These are phyloP conservation scores for Vigna angularis DNA, from an alignment of 306 rosid genomes.

Conservation along the genomic window DNA sequence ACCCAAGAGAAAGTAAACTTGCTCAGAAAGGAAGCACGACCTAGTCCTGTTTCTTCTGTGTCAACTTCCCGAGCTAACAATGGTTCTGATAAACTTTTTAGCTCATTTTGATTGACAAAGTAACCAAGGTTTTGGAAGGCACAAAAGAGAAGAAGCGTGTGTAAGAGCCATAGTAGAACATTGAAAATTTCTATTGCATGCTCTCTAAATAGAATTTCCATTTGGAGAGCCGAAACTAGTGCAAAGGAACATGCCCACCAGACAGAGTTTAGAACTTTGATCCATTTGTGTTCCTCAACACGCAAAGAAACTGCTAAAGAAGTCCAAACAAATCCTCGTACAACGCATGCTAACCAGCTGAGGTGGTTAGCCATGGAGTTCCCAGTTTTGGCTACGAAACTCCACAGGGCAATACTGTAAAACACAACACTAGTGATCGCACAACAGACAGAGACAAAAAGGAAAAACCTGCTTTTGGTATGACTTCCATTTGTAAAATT, in stretches of 20 bases:
- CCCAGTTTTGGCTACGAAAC: slow-evolving; percentile 39
- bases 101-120: slow-evolving; percentile 19
- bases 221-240: slow-evolving; percentile 48
- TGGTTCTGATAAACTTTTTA: slow-evolving; percentile 7
- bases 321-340: slow-evolving; percentile 59
- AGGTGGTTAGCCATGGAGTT: not conserved
- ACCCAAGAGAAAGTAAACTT: slow-evolving; percentile 71
- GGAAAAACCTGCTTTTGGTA: slow-evolving; percentile 38
- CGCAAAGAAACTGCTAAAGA: slow-evolving; percentile 56
- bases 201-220: slow-evolving; percentile 41
- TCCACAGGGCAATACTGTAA: slow-evolving; percentile 46
- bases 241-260: slow-evolving; percentile 59
- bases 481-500: not conserved
- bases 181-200: slow-evolving; percentile 33
- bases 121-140: slow-evolving; percentile 47
- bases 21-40: slow-evolving; percentile 46
- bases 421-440: slow-evolving; percentile 48
- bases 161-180: slow-evolving; percentile 48
- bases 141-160: slow-evolving; percentile 53
- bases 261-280: slow-evolving; percentile 40
- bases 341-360: slow-evolving; percentile 31
- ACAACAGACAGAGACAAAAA: slow-evolving; percentile 50
- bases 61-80: slow-evolving; percentile 19
- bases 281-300: slow-evolving; percentile 52
- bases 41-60: slow-evolving; percentile 34